Evolutionary conservation across 73 alveolate species (phyloP), one percentile per base, ranked within the genome.

Genomic region (Tetrahymena malaccensis): DNA sequence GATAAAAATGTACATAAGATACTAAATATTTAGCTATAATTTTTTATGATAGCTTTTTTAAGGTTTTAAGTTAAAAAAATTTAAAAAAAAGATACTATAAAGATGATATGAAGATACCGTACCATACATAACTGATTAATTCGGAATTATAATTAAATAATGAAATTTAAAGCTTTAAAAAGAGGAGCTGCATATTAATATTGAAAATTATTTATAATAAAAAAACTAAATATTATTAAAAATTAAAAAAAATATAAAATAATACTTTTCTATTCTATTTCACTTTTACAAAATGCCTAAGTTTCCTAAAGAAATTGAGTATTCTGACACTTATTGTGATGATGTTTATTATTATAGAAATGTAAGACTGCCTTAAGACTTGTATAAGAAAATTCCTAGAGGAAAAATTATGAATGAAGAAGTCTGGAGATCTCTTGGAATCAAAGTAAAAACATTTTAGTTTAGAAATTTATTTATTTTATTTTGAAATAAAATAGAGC

Each of bases 391-490:
- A 43, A 96, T 96, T 95, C 97, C 97, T 40, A 96, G 93, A 95
- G 98, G 97, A 33, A 70, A 70, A 31, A 70, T 70, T 31, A 97
- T 97, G 35, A 93, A 98, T 50, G 99, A 97, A 40, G 94, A 85
- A 33, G 98, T 96, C 44, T 97, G 99, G 99, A 96, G 99, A 96
- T 27, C 96, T 43, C 97, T 97, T 11, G 99, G 99, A 35, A 97
- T 97, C 2, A 70, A 70, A 31, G 89, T 70, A 70, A 22, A n/a
- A 12, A 19, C 0, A 13, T 50, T 50, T 15, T 35, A 6, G 43
- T 35, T 2, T 4, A 35, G 43, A 35, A 2, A 4, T 35, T 35
- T 35, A 35, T 35, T 35, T 35, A 4, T 44, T 57, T 12, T 57
- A 16, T 13, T 57, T n/a, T 57, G 2, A 57, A 57, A 57, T 56